Evolutionary conservation across 768 basidiomycete genomes (phyloP).

Genomic region (Leucocoprinus sp.): DNA sequence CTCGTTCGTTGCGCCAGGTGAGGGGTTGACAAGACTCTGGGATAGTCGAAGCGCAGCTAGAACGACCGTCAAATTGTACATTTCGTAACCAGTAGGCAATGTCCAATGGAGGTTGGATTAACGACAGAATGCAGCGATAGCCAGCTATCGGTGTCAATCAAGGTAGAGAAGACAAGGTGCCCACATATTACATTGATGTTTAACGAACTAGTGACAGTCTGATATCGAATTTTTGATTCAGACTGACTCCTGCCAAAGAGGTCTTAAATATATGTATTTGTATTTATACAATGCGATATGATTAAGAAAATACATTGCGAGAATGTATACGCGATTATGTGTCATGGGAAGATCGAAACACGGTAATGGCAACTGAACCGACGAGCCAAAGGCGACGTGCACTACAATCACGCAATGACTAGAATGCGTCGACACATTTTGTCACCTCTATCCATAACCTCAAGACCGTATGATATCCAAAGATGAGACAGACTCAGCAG

Average conservation of each 20-base stretch:
- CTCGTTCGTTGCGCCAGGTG: not conserved
- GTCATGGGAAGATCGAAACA: conserved; percentile 17
- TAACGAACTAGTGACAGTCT: not conserved
- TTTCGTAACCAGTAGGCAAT: not conserved
- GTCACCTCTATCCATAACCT: conserved; percentile 18
- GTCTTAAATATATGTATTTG: not conserved
- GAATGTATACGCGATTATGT: conserved; percentile 18
- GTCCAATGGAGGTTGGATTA: not conserved
- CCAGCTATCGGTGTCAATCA: not conserved
- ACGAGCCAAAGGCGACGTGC: conserved; percentile 31
- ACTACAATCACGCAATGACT: conserved; percentile 30
- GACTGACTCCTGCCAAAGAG: not conserved
- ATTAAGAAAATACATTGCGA: conserved; percentile 17
- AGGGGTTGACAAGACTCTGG: conserved; percentile 5
- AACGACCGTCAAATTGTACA: not conserved
- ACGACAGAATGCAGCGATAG: not conserved
- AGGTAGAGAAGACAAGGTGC: not conserved
- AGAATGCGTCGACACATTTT: conserved; percentile 15
- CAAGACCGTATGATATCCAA: conserved; percentile 10
- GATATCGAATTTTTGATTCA: not conserved
- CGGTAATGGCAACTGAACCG: not conserved
- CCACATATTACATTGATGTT: too few relatives aligned
- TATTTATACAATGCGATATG: conserved; percentile 12
- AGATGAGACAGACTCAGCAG: conserved; percentile 10
- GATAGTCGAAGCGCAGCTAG: not conserved